phyloP scores from a whole-genome alignment of 805 yeast species.

The Lachancea quebecensis region DNA sequence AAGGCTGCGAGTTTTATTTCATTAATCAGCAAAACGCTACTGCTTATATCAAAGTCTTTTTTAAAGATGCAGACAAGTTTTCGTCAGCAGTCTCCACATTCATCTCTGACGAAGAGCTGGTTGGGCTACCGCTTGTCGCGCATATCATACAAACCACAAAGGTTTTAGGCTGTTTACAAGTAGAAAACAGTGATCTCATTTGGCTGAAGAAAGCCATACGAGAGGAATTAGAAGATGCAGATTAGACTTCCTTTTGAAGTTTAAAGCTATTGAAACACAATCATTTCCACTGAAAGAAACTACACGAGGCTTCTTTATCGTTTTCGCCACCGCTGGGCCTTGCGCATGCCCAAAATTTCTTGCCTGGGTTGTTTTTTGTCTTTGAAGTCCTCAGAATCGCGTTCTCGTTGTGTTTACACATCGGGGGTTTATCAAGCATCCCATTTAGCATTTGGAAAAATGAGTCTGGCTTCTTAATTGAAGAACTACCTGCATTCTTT shows the following conservation, averaged over 20 bases:
- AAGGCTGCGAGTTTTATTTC: constrained; percentile 32
- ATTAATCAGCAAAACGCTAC: constrained; percentile 19
- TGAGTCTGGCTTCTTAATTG: background rate
- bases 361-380: constrained; percentile 39
- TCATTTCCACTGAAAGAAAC: constrained; percentile 45
- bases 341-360: constrained; percentile 49
- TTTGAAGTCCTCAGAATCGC: constrained; percentile 42
- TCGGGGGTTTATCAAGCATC: constrained; percentile 32
- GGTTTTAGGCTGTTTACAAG: constrained; percentile 20
- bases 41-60: constrained; percentile 26
- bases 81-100: constrained; percentile 30
- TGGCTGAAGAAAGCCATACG: constrained; percentile 22
- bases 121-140: constrained; percentile 23
- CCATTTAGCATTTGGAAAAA: constrained; percentile 3
- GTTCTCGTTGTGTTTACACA: constrained; percentile 43
- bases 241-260: background rate
- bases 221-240: constrained; percentile 12
- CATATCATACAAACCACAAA: constrained; percentile 18
- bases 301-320: constrained; percentile 38
- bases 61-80: constrained; percentile 26
- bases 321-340: constrained; percentile 30
- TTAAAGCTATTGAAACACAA: no score
- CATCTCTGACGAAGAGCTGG: constrained; percentile 25
- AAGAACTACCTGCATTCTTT: no score
- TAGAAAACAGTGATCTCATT: constrained; percentile 22